A percentile compares a stretch with the other conserved stretches of the same genome.
Conservation (phyloP, 2,329 filamentous ascomycete species). For the Fonsecaea pedrosoi region DNA sequence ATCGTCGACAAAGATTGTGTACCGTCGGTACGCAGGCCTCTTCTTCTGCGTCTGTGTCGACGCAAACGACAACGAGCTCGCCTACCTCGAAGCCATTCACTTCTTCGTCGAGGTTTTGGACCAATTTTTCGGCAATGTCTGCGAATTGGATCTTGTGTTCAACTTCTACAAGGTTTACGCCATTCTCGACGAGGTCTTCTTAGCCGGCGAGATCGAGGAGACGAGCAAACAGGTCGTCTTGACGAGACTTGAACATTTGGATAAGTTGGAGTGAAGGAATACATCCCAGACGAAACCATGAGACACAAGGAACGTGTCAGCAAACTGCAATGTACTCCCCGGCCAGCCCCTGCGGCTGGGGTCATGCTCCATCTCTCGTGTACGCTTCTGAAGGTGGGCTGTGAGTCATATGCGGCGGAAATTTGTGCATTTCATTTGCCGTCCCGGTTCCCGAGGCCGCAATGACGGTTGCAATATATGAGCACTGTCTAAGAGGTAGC, state of each 20-base stretch:
- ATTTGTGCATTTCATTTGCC: background rate
- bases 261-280: slow-evolving; percentile 80
- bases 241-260: slow-evolving; percentile 90
- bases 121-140: slow-evolving; percentile 98
- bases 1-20: slow-evolving; percentile 83
- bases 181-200: slow-evolving; percentile 96
- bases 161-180: slow-evolving; percentile 89
- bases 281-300: background rate
- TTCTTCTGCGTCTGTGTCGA: slow-evolving; percentile 99
- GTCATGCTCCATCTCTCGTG: background rate
- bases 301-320: background rate
- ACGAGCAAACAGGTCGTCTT: slow-evolving; percentile 98
- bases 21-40: slow-evolving; percentile 93
- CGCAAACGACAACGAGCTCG: slow-evolving; percentile 97
- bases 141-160: slow-evolving; percentile 88
- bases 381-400: background rate
- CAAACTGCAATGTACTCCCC: background rate
- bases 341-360: background rate
- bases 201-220: slow-evolving; percentile 98
- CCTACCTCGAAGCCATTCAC: slow-evolving; percentile 95
- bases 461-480: background rate
- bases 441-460: background rate
- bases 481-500: background rate
- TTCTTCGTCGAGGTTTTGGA: slow-evolving; percentile 99
- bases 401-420: background rate